phyloP scores from a whole-genome alignment of 2,329 filamentous ascomycete genomes.

The Zymoseptoria ardabiliae region DNA sequence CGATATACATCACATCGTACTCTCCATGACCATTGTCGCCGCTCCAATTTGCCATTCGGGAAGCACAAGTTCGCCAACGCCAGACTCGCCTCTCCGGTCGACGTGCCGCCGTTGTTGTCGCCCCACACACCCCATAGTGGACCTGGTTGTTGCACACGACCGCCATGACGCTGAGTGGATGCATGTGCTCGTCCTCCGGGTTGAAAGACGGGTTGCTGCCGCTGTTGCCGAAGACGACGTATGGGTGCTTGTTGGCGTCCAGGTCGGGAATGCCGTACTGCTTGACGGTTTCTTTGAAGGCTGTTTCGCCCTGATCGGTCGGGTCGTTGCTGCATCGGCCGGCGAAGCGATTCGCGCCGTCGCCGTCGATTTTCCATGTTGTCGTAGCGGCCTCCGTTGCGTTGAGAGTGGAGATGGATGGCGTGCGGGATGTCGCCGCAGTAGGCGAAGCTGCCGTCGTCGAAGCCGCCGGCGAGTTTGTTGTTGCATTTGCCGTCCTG shows the following conservation, averaged over 20 bases:
- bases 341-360: slow-evolving; percentile 32
- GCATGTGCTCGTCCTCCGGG: slow-evolving; percentile 32
- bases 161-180: slow-evolving; percentile 48
- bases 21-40: slow-evolving; percentile 50
- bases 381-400: slow-evolving; percentile 34
- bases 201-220: slow-evolving; percentile 17
- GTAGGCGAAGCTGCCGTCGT: slow-evolving; percentile 1
- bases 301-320: slow-evolving; percentile 40
- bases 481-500: slow-evolving; percentile 1
- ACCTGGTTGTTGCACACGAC: slow-evolving; percentile 47
- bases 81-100: slow-evolving; percentile 50
- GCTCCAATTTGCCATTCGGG: slow-evolving; percentile 36
- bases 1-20: slow-evolving; percentile 55
- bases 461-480: slow-evolving; percentile 1
- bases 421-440: not conserved
- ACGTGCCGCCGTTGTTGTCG: slow-evolving; percentile 51
- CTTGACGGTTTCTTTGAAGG: slow-evolving; percentile 30
- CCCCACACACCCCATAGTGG: slow-evolving; percentile 56
- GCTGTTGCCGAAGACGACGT: slow-evolving; percentile 48
- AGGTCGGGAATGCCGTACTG: slow-evolving; percentile 35
- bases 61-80: slow-evolving; percentile 52
- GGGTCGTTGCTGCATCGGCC: slow-evolving; percentile 23
- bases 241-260: slow-evolving; percentile 45
- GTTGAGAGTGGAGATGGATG: slow-evolving; percentile 41
- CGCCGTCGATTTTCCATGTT: slow-evolving; percentile 55